These are phyloP conservation scores for Aspergillus spinulosporus DNA, from an alignment of 2,329 filamentous ascomycete species.

Conservation along the genomic window DNA sequence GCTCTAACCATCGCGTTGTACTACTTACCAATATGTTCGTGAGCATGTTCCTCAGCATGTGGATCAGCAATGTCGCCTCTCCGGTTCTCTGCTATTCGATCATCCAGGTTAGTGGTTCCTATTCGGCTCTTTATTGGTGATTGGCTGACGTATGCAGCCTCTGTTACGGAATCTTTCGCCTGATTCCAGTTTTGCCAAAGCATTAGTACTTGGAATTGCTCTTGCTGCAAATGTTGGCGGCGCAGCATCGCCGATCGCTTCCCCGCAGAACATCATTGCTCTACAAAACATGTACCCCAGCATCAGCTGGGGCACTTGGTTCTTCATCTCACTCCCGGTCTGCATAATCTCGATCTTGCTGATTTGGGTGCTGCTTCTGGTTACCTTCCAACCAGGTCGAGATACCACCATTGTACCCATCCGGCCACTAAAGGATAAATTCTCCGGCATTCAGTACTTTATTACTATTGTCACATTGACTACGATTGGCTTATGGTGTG, in stretches of 20 bases:
- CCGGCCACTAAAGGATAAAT: constrained; percentile 81
- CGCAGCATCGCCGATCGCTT: constrained; percentile 94
- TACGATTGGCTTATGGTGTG: constrained; percentile 91
- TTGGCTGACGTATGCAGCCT: constrained; percentile 57
- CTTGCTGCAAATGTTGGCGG: constrained; percentile 94
- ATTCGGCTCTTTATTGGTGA: background rate
- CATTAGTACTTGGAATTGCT: constrained; percentile 91
- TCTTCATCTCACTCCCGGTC: constrained; percentile 91
- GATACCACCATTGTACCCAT: constrained; percentile 91
- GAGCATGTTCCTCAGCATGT: constrained; percentile 96
- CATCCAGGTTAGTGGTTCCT: constrained; percentile 66
- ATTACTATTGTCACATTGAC: constrained; percentile 77
- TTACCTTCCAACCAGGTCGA: constrained; percentile 80
- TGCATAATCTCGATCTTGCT: constrained; percentile 83
- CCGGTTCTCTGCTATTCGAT: constrained; percentile 97
- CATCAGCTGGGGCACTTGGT: constrained; percentile 94
- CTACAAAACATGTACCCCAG: constrained; percentile 91
- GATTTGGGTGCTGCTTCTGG: constrained; percentile 84
- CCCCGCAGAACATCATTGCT: constrained; percentile 95
- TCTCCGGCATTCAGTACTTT: constrained; percentile 89
- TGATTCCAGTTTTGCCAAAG: constrained; percentile 91
- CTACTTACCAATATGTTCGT: constrained; percentile 98
- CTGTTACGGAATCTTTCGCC: constrained; percentile 89
- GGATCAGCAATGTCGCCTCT: constrained; percentile 97
- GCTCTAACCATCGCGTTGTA: constrained; percentile 83